Base-by-base conservation (phyloP, 768 basidiomycete genomes). In the Hygrocybe coccinea region DNA sequence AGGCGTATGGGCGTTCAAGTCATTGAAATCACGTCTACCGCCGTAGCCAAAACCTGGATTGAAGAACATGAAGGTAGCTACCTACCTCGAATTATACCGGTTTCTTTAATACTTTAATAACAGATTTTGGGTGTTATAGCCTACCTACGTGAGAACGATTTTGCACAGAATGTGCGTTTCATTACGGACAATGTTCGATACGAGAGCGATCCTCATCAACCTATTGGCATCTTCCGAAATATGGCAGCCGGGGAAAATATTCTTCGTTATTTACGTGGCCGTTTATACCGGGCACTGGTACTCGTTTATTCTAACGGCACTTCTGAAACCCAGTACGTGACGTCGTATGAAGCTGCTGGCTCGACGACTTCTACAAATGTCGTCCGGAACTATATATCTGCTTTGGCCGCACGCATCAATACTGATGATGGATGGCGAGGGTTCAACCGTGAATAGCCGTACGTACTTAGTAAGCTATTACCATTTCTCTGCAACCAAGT, bases 171-270 rank as follows among this genome's bases (percentile, higher is more conserved):
- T 9, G 44, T 72, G 3, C 67, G 66, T 14, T 65, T 70, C 56
- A 69, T 72, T 44, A 64, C 69, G 3, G 70, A 70, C 21, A 70
- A 72, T 49, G 56, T 56, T 17, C 64, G 71, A 2, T 54, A 56
- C 25, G 69, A 70, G 51, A n/a, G 34, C 21, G n/a, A 14, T 22
- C 35, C 34, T 25, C 29, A 39, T 6, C 29, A 3, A 29, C 48
- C 45, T 6, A n/a, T 21, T 8, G 12, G 25, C 5, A 45, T 25
- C 29, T 60, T 59, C 44, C 35, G 63, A 35, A 67, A 65, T 50
- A 33, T 63, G 17, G 33, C 62, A 2, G 68, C 67, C 1, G 68
- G 68, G 10, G 63, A 69, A 55, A 60, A 52, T 21, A 62, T 67
- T 15, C 34, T 69, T 8, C 62, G 64, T 1, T 68, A 61, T 52